Conservation (phyloP, 2,329 filamentous ascomycete genomes). For the Myrmaecium sp. region DNA sequence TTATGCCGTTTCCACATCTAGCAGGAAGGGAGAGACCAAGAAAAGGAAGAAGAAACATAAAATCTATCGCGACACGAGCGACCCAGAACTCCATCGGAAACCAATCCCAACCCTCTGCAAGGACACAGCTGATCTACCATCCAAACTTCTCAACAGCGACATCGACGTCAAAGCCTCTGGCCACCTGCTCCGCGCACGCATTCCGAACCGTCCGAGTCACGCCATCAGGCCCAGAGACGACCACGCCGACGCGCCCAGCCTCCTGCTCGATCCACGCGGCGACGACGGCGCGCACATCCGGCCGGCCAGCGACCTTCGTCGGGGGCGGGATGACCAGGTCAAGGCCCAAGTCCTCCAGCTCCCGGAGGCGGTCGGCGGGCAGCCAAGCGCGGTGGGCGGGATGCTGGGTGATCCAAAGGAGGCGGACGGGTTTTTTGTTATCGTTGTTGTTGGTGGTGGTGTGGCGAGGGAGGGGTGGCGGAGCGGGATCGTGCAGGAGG, state of each 20-base stretch:
- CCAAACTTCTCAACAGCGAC: slow-evolving; percentile 51
- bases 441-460: slow-evolving; percentile 7
- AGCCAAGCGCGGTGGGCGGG: slow-evolving; percentile 38
- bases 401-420: slow-evolving; percentile 44
- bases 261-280: slow-evolving; percentile 18
- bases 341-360: slow-evolving; percentile 32
- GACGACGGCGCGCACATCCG: slow-evolving; percentile 33
- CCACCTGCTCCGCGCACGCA: slow-evolving; percentile 32
- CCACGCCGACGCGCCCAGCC: slow-evolving; percentile 25
- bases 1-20: no score
- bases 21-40: no score
- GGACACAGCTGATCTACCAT: no score
- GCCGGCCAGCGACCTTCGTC: slow-evolving; percentile 35
- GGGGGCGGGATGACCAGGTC: slow-evolving; percentile 38
- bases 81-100: no score
- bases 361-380: slow-evolving; percentile 29
- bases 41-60: no score
- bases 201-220: slow-evolving; percentile 46
- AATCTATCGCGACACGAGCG: no score
- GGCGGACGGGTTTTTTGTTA: slow-evolving; percentile 23
- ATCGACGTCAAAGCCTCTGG: slow-evolving; percentile 31
- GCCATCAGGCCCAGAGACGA: slow-evolving; percentile 46
- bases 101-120: no score
- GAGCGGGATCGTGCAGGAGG: slow-evolving; percentile 18
- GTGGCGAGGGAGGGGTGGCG: slow-evolving; percentile 8